Percentiles rank a stretch among this genome's conserved stretches.
Conservation (phyloP, 495 filamentous ascomycete genomes). For the Talaromyces ruber region DNA sequence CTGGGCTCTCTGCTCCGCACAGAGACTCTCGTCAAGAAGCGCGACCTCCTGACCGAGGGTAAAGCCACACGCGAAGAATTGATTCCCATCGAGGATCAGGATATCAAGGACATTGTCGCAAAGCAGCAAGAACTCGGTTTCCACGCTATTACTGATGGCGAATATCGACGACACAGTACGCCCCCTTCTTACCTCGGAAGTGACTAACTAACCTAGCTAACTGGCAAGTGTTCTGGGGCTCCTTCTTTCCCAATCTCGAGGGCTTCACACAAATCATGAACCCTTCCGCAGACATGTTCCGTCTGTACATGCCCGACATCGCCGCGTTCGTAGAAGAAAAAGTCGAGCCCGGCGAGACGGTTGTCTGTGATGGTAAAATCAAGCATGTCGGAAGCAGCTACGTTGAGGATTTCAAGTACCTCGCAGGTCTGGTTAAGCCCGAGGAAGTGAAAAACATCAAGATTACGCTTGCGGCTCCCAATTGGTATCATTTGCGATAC, state of each 20-base stretch:
- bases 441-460: constrained; percentile 58
- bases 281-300: constrained; percentile 55
- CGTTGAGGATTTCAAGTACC: constrained; percentile 58
- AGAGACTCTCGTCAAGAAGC: constrained; percentile 55
- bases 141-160: constrained; percentile 63
- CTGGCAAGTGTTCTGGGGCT: constrained; percentile 54
- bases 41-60: constrained; percentile 46
- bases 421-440: constrained; percentile 51
- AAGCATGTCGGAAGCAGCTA: constrained; percentile 55
- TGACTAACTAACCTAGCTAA: constrained; percentile 5
- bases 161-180: constrained; percentile 61
- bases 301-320: constrained; percentile 71
- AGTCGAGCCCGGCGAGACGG: constrained; percentile 66
- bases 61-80: constrained; percentile 30
- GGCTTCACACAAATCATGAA: constrained; percentile 56
- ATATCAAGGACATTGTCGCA: constrained; percentile 57
- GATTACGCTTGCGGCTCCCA: constrained; percentile 63
- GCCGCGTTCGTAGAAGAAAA: constrained; percentile 62
- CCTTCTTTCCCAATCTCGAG: constrained; percentile 68
- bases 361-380: constrained; percentile 67
- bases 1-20: constrained; percentile 76
- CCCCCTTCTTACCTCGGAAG: not conserved
- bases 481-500: constrained; percentile 69
- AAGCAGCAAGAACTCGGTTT: constrained; percentile 60
- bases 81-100: constrained; percentile 49